Percentiles rank a stretch among this genome's conserved stretches.
Conservation (phyloP, 1,284 basidiomycete species). For the Xerocomus amazonicus region DNA sequence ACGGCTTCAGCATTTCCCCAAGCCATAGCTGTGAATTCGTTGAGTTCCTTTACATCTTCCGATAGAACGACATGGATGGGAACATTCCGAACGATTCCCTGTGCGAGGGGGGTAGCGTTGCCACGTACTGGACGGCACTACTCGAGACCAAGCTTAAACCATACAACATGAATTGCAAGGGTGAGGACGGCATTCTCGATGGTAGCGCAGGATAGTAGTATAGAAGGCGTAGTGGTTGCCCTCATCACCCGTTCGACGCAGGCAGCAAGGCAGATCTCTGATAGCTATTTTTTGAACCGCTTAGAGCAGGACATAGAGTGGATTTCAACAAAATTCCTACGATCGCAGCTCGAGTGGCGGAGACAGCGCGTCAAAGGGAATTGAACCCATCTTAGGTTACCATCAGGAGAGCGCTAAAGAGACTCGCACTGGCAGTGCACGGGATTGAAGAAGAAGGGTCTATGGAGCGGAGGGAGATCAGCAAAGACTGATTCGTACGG, state of each 20-base stretch:
- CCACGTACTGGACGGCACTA: too few species aligned
- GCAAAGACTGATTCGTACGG: slow-evolving; percentile 7
- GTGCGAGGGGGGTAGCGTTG: too few species aligned
- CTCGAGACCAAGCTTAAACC: too few species aligned
- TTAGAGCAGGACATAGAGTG: slow-evolving; percentile 2
- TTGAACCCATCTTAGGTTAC: neutral
- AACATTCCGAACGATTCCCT: too few species aligned
- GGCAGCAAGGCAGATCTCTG: neutral
- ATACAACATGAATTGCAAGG: too few species aligned
- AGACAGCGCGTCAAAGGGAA: slow-evolving; percentile 3
- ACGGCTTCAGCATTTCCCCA: too few species aligned
- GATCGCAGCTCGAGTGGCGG: neutral
- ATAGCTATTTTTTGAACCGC: slow-evolving; percentile 8
- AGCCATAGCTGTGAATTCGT: too few species aligned
- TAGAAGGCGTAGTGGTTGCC: too few species aligned
- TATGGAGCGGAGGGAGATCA: slow-evolving; percentile 10
- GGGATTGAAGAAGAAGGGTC: slow-evolving; percentile 3
- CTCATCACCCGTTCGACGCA: neutral
- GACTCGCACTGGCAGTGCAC: slow-evolving; percentile 1
- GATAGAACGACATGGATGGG: too few species aligned
- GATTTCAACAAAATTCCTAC: neutral
- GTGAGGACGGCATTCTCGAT: too few species aligned
- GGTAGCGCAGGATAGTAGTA: too few species aligned
- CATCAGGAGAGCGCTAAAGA: neutral
- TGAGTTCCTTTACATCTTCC: too few species aligned